Conservation (phyloP, 2,329 filamentous ascomycete genomes). For the Emergomyces orientalis region DNA sequence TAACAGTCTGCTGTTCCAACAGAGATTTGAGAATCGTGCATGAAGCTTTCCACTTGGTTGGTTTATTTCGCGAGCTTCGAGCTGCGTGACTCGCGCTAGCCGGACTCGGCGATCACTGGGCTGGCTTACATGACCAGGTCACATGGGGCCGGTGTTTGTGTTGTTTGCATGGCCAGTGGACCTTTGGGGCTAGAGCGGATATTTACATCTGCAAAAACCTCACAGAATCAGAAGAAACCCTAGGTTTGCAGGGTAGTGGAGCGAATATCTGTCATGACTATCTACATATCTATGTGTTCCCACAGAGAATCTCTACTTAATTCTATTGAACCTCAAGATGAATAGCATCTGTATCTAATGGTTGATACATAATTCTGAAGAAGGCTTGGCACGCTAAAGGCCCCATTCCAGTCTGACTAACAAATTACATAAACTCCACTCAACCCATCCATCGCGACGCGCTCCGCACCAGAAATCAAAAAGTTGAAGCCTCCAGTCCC, state of each 20-base stretch:
- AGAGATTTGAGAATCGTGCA: background rate
- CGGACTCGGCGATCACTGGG: background rate
- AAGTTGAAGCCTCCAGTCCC: background rate
- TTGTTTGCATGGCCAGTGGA: too few relatives aligned
- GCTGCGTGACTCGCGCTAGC: conserved; percentile 1
- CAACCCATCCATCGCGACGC: background rate
- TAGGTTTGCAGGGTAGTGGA: too few relatives aligned
- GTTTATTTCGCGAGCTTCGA: background rate
- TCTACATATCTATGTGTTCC: too few relatives aligned
- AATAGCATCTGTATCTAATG: too few relatives aligned
- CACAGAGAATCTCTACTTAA: too few relatives aligned
- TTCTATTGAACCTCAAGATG: too few relatives aligned
- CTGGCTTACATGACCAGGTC: background rate
- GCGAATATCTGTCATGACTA: too few relatives aligned
- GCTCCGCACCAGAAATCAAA: background rate
- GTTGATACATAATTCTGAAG: background rate
- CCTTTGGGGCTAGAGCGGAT: too few relatives aligned
- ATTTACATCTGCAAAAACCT: too few relatives aligned
- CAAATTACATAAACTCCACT: background rate
- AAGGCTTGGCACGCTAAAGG: background rate
- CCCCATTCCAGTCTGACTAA: background rate
- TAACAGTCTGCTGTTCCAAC: background rate
- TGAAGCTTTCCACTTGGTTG: conserved; percentile 2
- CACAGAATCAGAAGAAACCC: too few relatives aligned
- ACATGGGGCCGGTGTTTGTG: too few relatives aligned